A percentile compares a stretch with the other conserved stretches of the same genome.
Conservation (phyloP, 257 asterid species). For the Nyctanthes arbortristis region DNA sequence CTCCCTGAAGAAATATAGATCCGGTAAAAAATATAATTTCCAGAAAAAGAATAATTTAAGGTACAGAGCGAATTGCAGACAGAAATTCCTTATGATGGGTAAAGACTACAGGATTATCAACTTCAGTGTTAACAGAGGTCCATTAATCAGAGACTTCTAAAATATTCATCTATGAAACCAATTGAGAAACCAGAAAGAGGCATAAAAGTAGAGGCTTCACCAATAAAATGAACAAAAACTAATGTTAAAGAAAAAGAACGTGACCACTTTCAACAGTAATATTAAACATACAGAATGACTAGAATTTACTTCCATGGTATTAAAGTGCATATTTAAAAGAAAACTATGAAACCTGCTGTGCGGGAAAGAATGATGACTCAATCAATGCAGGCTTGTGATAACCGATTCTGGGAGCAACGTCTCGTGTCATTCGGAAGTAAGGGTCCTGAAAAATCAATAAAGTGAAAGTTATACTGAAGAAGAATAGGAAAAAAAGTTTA, state of each 20-base stretch:
- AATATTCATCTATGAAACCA: no score
- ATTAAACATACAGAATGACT: neutral
- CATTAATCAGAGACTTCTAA: no score
- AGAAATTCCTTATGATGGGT: neutral
- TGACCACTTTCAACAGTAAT: neutral
- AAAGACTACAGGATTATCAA: neutral
- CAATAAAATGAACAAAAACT: neutral
- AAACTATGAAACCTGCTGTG: constrained; percentile 71
- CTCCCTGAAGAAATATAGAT: constrained; percentile 68
- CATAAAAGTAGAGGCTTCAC: neutral
- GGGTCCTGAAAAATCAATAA: constrained; percentile 68
- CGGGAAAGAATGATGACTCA: constrained; percentile 93
- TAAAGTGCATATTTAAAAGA: no score
- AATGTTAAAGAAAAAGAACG: neutral
- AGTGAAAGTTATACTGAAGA: constrained; percentile 6
- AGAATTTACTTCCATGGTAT: neutral
- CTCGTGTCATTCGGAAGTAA: constrained; percentile 97
- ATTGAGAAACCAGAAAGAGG: no score
- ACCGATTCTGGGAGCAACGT: constrained; percentile 95
- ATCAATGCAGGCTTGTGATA: constrained; percentile 91
- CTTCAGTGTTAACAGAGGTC: no score
- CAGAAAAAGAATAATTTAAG: constrained; percentile 5
- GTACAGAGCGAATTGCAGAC: constrained; percentile 14
- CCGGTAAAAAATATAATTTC: constrained; percentile 8
- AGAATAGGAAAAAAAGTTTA: neutral